Evolutionary conservation across 306 rosid genomes (phyloP), one percentile per base, ranked within the genome.

Genomic region (Sphenostylis stenocarpa): DNA sequence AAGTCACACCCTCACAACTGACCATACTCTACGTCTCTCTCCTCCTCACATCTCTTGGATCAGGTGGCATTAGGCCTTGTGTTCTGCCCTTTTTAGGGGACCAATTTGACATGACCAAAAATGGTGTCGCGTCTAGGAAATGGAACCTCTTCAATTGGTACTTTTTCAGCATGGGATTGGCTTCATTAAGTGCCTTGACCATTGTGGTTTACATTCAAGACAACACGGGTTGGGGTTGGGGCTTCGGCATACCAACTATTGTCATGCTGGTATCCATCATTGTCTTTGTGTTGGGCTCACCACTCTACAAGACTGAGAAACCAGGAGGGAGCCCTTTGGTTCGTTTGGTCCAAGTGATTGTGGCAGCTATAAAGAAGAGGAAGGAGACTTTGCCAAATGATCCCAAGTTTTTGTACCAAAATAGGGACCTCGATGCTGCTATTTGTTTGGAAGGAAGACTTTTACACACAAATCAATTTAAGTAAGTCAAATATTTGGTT

Each of bases 91-190:
- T 89, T 11, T 85, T 91, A 2, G 97, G 95, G 6, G 93, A 89
- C 85, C 98, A 93, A 80, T 81, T 93, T 44, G 93, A 93, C 31
- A 93, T 87, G 96, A 56, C 86, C 49, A 87, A 83, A 75, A 77
- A 74, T 7, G 87, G 86, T 0, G 82, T 88, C 1, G 87, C 81
- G 11, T 43, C 78, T 0, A 84, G 93, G 56, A 79, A 79, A 0
- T 93, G 96, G 97, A 91, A 88, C 72, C 81, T 93, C 26, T 93
- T 93, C 90, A 91, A 89, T 57, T 86, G 91, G 93, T 91, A 86
- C 78, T 84, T 85, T 47, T 93, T 93, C 34, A 24, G 83, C 88
- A 78, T 90, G 84, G 90, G 86, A 1, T 17, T 91, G 47, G 97
- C 98, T 8, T 75, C 98, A 10, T 70, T 93, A 3, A 81, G 82